Evolutionary conservation across 495 filamentous ascomycete species (phyloP).

Genomic region (Penicillium subrubescens): DNA sequence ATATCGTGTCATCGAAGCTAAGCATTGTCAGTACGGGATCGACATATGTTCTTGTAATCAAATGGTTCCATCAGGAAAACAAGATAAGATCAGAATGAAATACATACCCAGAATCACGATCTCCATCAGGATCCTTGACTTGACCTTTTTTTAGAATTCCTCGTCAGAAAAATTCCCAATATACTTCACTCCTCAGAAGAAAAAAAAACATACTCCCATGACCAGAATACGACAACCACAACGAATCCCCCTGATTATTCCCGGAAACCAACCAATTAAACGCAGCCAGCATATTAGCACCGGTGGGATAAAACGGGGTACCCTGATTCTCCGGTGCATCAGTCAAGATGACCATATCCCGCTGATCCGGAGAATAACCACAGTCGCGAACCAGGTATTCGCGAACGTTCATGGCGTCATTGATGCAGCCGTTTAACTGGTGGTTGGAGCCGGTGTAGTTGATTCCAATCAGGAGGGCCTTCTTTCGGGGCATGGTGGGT

Average conservation of each 20-base stretch:
- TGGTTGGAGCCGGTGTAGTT: conserved; percentile 59
- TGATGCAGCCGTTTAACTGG: conserved; percentile 56
- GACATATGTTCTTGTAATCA: too few species aligned
- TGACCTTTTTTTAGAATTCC: conserved; percentile 35
- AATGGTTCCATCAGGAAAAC: too few species aligned
- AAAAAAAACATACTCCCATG: conserved; percentile 48
- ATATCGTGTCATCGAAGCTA: conserved; percentile 59
- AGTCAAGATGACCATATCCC: conserved; percentile 57
- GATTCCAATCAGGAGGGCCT: conserved; percentile 63
- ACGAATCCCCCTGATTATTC: conserved; percentile 48
- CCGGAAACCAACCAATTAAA: conserved; percentile 58
- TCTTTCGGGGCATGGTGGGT: conserved; percentile 41
- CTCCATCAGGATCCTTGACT: conserved; percentile 46
- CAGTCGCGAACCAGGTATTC: conserved; percentile 46
- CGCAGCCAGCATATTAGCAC: conserved; percentile 57
- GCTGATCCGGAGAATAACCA: conserved; percentile 49
- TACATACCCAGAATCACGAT: conserved; percentile 45
- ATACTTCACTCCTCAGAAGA: neutral
- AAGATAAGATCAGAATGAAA: neutral
- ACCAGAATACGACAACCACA: conserved; percentile 61
- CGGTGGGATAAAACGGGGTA: conserved; percentile 55
- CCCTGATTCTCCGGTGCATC: conserved; percentile 50
- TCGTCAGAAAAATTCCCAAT: neutral
- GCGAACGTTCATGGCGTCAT: conserved; percentile 55
- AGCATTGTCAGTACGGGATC: conserved; percentile 18